Conservation (phyloP, 495 filamentous ascomycete genomes). For the Cercophora samala region DNA sequence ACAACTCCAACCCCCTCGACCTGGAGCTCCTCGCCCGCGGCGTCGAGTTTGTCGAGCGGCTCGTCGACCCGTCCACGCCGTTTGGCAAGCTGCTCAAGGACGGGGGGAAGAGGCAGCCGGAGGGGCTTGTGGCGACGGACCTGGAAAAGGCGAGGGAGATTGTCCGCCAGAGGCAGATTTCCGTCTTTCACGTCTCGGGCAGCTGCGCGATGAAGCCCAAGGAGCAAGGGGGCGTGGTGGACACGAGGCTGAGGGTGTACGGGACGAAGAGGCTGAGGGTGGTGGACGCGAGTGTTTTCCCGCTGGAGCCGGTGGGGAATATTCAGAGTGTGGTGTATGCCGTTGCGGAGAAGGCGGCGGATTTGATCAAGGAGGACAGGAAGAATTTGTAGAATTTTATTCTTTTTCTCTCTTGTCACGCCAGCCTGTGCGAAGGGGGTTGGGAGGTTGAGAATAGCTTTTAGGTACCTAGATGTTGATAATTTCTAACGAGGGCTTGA, state of each 20-base stretch:
- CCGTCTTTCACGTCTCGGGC: slow-evolving; percentile 39
- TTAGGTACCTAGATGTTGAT: too few species aligned
- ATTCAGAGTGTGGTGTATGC: slow-evolving; percentile 53
- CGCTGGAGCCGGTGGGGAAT: slow-evolving; percentile 47
- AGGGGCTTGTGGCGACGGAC: slow-evolving; percentile 22
- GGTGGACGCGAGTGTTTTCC: slow-evolving; percentile 55
- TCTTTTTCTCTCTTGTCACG: background rate
- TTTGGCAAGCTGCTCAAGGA: slow-evolving; percentile 37
- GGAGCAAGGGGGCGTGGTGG: slow-evolving; percentile 42
- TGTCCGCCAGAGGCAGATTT: slow-evolving; percentile 37
- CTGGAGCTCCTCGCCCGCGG: slow-evolving; percentile 47
- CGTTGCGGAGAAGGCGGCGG: slow-evolving; percentile 54
- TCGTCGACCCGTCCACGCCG: slow-evolving; percentile 39
- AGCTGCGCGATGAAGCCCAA: slow-evolving; percentile 39
- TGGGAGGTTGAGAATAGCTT: too few species aligned
- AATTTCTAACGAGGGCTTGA: too few species aligned
- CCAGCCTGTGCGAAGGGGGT: background rate
- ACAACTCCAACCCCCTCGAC: slow-evolving; percentile 53
- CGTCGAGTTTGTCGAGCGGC: slow-evolving; percentile 43
- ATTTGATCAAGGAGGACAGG: slow-evolving; percentile 48
- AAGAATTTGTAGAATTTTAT: background rate
- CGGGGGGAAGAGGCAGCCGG: slow-evolving; percentile 29
- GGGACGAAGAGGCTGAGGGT: slow-evolving; percentile 47
- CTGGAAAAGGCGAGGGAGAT: slow-evolving; percentile 39
- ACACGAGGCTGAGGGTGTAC: slow-evolving; percentile 46